Evolutionary conservation across 2,329 filamentous ascomycete genomes (phyloP), one percentile per base, ranked within the genome.

Genomic region (Alternaria conjuncta): DNA sequence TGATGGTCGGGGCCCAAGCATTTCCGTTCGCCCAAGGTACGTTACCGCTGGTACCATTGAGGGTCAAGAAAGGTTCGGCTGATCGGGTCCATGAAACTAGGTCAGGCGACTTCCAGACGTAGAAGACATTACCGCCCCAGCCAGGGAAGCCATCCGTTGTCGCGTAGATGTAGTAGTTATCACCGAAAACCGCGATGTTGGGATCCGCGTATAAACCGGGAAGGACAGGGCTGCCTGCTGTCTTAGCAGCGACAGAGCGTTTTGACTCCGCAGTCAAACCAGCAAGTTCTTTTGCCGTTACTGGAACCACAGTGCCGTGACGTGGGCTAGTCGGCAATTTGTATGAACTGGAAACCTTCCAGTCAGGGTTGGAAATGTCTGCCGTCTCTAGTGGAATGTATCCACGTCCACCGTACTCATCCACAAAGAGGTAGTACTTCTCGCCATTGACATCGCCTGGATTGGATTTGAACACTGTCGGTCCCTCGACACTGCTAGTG

Each of bases 401-500:
- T 0, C 85, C 85, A 4, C 85, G 80, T 4, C 80, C 82, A 2
- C 71, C 77, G 58, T 86, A 87, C 66, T 87, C 86, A 49, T 87
- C 85, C 0, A 87, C 84, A 49, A 87, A 87, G 0, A 87, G 82
- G 66, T 86, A 87, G 66, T 81, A 87, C 71, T 86, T 86, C 15
- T 86, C 79, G 9, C 85, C 85, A 57, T 86, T 79, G 4, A 81
- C 79, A 63, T 87, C 86, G 0, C 74, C 76, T 0, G 82, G 72
- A 63, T 87, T 87, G 0, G 84, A 75, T 64, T 83, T 84, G 79
- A 87, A 87, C 0, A 82, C 75, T 0, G 85, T 86, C 0, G 86
- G 86, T 0, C 86, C 86, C 61, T 87, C 86, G 0, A 87, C 84
- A 0, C 79, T 80, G 10, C 75, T 73, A 0, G 83, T 83, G 0